A percentile compares a stretch with the other conserved stretches of the same genome.
phyloP scores from a whole-genome alignment of 768 basidiomycete genomes.

The Russula sp. region DNA sequence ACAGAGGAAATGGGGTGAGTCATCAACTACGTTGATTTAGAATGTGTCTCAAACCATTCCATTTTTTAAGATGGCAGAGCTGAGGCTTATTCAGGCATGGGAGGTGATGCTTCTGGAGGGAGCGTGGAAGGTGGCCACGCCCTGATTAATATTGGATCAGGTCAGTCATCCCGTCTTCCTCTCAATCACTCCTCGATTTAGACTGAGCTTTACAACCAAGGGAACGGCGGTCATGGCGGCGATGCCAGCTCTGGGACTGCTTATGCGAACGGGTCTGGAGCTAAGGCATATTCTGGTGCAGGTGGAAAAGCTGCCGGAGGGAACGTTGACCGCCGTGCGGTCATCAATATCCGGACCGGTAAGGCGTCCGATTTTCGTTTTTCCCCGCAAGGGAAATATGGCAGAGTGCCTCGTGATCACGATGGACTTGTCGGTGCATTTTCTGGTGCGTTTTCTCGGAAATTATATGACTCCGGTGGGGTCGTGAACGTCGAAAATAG shows the following conservation, averaged over 20 bases:
- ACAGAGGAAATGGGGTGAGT: conserved; percentile 18
- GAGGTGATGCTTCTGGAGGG: conserved; percentile 29
- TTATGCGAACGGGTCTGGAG: conserved; percentile 16
- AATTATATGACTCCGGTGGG: too few species aligned
- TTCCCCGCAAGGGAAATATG: conserved; percentile 4
- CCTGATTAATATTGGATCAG: conserved; percentile 25
- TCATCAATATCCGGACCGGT: not conserved
- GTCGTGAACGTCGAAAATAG: not conserved
- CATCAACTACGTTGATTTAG: not conserved
- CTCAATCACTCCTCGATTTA: not conserved
- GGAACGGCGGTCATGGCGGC: conserved; percentile 31
- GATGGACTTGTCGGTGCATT: conserved; percentile 1
- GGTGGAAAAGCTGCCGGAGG: conserved; percentile 23
- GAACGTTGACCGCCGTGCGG: conserved; percentile 10
- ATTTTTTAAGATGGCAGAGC: conserved; percentile 5
- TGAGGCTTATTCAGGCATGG: conserved; percentile 24
- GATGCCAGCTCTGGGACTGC: conserved; percentile 20
- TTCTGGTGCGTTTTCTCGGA: conserved; percentile 16
- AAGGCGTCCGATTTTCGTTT: not conserved
- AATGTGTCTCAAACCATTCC: not conserved
- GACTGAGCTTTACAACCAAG: conserved; percentile 9
- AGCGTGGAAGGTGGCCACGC: conserved; percentile 1
- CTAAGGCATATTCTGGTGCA: conserved; percentile 20
- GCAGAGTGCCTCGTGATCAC: not conserved
- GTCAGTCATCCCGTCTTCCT: conserved; percentile 17